Percentiles rank a stretch among this genome's conserved stretches.
These are phyloP conservation scores for Microdochium bolleyi DNA, from an alignment of 2,329 filamentous ascomycete species.

Conservation along the genomic window DNA sequence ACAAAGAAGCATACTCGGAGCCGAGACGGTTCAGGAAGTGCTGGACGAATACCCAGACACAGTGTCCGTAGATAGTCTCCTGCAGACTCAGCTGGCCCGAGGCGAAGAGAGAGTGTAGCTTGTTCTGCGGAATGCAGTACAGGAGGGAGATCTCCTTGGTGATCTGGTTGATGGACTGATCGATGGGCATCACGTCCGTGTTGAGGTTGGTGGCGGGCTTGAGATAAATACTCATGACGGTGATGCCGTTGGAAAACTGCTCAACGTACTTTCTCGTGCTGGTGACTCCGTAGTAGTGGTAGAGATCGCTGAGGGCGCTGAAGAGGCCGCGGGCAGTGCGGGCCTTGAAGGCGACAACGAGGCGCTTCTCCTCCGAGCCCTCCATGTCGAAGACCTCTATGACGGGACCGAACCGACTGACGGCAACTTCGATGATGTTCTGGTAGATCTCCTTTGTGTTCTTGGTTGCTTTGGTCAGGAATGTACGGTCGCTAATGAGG, in stretches of 20 bases:
- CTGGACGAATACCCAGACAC: conserved; percentile 94
- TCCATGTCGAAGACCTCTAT: conserved; percentile 98
- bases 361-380: conserved; percentile 80
- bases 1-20: conserved; percentile 83
- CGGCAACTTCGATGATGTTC: conserved; percentile 81
- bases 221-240: conserved; percentile 92
- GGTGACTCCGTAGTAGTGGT: conserved; percentile 97
- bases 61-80: conserved; percentile 95
- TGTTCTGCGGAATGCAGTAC: conserved; percentile 97
- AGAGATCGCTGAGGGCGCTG: conserved; percentile 89
- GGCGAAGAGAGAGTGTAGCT: conserved; percentile 85
- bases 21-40: conserved; percentile 96
- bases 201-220: conserved; percentile 58
- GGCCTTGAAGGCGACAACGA: conserved; percentile 91
- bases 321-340: conserved; percentile 89
- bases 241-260: conserved; percentile 98
- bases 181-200: conserved; percentile 65
- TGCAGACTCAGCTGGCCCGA: conserved; percentile 82
- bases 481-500: conserved; percentile 85
- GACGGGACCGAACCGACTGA: conserved; percentile 80
- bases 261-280: conserved; percentile 96
- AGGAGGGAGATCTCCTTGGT: conserved; percentile 96
- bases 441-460: conserved; percentile 97
- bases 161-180: conserved; percentile 95
- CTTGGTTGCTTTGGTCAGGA: conserved; percentile 88